Evolutionary conservation across 768 basidiomycete species (phyloP).

Genomic region (Crepidotus variabilis): DNA sequence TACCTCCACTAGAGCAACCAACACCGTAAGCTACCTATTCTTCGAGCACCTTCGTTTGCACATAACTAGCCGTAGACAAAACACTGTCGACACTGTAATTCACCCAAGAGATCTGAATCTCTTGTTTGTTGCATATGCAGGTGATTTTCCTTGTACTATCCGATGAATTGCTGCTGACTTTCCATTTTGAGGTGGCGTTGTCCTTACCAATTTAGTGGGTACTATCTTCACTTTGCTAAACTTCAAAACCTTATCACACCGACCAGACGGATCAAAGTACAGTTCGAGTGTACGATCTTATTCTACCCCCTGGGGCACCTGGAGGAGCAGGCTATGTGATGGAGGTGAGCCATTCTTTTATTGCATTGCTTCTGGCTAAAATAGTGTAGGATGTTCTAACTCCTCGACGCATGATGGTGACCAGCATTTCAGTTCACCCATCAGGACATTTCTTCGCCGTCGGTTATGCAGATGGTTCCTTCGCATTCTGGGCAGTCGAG

Average conservation of each 20-base stretch:
- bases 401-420: constrained; percentile 68
- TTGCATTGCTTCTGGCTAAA: not conserved
- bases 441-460: constrained; percentile 73
- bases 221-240: not conserved
- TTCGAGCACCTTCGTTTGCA: not conserved
- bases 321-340: constrained; percentile 66
- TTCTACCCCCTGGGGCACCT: constrained; percentile 76
- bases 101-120: constrained; percentile 75
- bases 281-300: constrained; percentile 62
- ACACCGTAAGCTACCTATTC: constrained; percentile 12
- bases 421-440: constrained; percentile 70
- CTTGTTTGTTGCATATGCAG: constrained; percentile 72
- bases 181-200: constrained; percentile 49
- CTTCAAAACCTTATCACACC: not conserved
- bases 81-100: constrained; percentile 56
- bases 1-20: constrained; percentile 25
- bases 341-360: constrained; percentile 34
- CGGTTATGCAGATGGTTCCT: constrained; percentile 78
- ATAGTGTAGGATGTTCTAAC: constrained; percentile 56
- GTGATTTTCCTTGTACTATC: constrained; percentile 28
- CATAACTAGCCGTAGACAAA: constrained; percentile 29
- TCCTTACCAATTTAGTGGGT: constrained; percentile 53
- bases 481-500: constrained; percentile 80
- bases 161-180: constrained; percentile 1
- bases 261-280: constrained; percentile 44